Base-by-base conservation (phyloP, 1,139 yeast genomes). In the Suhomyces bokatorum region DNA sequence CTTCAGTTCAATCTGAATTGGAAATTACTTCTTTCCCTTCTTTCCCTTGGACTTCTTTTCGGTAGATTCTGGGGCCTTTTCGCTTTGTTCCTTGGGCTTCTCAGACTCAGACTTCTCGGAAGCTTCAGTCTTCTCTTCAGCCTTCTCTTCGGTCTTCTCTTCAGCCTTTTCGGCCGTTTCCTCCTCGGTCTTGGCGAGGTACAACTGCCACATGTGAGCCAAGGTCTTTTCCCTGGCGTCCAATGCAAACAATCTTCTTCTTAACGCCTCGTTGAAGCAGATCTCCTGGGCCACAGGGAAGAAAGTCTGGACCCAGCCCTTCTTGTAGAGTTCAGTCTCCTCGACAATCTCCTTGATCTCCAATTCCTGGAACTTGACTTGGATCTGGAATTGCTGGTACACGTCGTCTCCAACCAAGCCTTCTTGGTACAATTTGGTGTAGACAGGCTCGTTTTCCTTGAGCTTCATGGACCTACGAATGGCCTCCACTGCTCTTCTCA, bases 321-420 rank as follows among this genome's bases (percentile, higher is more conserved):
- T 78, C 60, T 87, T 87, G 54, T 79, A 70, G 14, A 67, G 54
- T 59, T 88, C 90, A 39, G 95, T 88, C 64, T 89, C 97, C 45
- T 64, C 69, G n/a, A 87, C 84, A 44, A 90, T 76, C 46, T 85
- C 91, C 62, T 83, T 80, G 54, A 93, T 70, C 62, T 93, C 99
- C 28, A 85, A 61, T 58, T 90, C 95, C 56, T 85, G 86, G 51
- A 89, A 64, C 65, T 89, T 88, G 50, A 79, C 80, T 54, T 89
- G 90, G 42, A 89, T 76, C 55, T 82, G 84, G 65, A 78, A 90
- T 56, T 95, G 85, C 62, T 86, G 85, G 77, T 80, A 87, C 37
- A 87, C 73, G 46, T 87, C 95, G 58, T 93, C 98, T 30, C 97
- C 97, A 50, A 93, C 83, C 29, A 91, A 81, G 1, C 98, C 98